Evolutionary conservation across 2,329 filamentous ascomycete genomes (phyloP).

Genomic region (Hypoxylon sp.): DNA sequence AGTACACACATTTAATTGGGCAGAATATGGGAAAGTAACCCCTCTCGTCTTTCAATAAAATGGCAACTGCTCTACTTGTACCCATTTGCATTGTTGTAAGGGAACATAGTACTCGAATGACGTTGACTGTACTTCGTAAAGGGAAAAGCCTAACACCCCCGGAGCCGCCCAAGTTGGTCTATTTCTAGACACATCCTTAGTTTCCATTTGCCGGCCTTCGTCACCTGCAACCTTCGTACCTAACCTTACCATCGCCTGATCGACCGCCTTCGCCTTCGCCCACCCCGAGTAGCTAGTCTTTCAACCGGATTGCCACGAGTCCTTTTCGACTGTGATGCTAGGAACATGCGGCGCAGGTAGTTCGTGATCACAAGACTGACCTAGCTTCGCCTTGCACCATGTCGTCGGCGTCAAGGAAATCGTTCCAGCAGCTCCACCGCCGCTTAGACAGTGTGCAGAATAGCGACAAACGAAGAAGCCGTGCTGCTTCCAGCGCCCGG

Average conservation of each 20-base stretch:
- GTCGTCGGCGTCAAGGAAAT: slow-evolving; percentile 67
- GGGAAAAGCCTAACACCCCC: slow-evolving; percentile 34
- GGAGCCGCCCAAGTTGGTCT: slow-evolving; percentile 38
- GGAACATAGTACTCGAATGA: slow-evolving; percentile 32
- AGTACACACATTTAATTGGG: slow-evolving; percentile 15
- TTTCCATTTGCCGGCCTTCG: slow-evolving; percentile 42
- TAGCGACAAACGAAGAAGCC: slow-evolving; percentile 58
- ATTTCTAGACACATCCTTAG: slow-evolving; percentile 38
- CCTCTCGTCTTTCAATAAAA: slow-evolving; percentile 33
- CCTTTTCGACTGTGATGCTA: slow-evolving; percentile 12
- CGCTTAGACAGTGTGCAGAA: slow-evolving; percentile 62
- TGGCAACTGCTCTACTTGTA: slow-evolving; percentile 17
- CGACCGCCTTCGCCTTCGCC: slow-evolving; percentile 21
- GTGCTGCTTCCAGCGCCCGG: slow-evolving; percentile 64
- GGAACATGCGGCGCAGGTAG: slow-evolving; percentile 35
- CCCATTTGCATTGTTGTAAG: slow-evolving; percentile 29
- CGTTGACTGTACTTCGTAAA: slow-evolving; percentile 33
- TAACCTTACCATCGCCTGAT: slow-evolving; percentile 40
- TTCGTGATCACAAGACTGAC: slow-evolving; percentile 27
- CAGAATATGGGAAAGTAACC: slow-evolving; percentile 24
- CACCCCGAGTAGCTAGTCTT: not conserved
- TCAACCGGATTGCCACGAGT: slow-evolving; percentile 15
- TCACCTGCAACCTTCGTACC: slow-evolving; percentile 23
- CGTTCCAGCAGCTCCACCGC: slow-evolving; percentile 57
- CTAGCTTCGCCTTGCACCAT: slow-evolving; percentile 54